Percentiles rank a stretch among this genome's conserved stretches.
Conservation (phyloP, 495 filamentous ascomycete genomes). For the Hypomontagnella monticulosa region DNA sequence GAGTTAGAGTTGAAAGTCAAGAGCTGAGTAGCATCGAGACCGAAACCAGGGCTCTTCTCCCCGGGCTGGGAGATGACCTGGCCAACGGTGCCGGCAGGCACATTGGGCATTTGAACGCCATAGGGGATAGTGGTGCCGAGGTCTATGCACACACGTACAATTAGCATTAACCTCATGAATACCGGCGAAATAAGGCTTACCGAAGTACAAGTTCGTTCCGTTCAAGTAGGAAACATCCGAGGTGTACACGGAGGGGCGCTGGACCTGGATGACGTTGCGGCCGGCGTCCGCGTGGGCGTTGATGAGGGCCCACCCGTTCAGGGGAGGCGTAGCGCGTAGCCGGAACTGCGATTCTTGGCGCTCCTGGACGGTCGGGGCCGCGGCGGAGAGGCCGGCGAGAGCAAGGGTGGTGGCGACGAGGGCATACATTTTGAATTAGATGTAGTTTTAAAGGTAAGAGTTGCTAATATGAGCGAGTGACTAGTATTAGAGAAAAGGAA, state of each 20-base stretch:
- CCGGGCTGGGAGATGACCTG: conserved; percentile 11
- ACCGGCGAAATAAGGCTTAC: background rate
- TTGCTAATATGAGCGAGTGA: conserved; percentile 2
- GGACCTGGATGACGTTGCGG: conserved; percentile 24
- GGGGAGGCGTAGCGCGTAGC: conserved; percentile 17
- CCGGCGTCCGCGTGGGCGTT: conserved; percentile 19
- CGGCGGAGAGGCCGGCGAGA: conserved; percentile 4
- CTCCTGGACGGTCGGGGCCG: conserved; percentile 10
- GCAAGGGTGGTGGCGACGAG: conserved; percentile 8
- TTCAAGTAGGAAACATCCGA: conserved; percentile 24
- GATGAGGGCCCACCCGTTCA: conserved; percentile 24
- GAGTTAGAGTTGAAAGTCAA: conserved; percentile 16
- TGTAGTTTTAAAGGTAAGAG: background rate
- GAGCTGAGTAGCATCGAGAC: background rate
- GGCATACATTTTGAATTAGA: conserved; percentile 14
- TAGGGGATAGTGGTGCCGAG: background rate
- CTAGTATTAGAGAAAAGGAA: background rate
- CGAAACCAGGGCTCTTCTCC: conserved; percentile 10
- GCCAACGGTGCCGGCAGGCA: conserved; percentile 3
- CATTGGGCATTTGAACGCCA: conserved; percentile 6
- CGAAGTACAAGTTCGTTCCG: conserved; percentile 24
- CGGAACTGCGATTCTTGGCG: conserved; percentile 12
- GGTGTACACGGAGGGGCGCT: conserved; percentile 16
- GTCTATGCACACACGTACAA: background rate
- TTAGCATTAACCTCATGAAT: background rate